Evolutionary conservation across 768 basidiomycete genomes (phyloP).

Genomic region (Pleurotus sapidus): DNA sequence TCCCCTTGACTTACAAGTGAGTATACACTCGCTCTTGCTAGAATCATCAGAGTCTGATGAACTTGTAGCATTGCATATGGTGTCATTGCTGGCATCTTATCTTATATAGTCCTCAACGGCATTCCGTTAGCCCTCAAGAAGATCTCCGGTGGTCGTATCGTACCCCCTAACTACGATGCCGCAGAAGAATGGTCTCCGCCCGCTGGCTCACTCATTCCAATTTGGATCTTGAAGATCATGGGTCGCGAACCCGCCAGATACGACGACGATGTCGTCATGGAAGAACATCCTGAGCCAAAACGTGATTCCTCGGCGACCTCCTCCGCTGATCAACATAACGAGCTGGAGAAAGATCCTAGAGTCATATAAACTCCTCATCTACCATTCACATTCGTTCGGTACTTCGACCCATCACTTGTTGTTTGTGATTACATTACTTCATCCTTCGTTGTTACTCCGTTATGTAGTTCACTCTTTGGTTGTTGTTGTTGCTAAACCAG

Average conservation of each 20-base stretch:
- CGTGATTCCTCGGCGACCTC: not conserved
- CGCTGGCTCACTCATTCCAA: conserved; percentile 64
- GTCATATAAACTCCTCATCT: not conserved
- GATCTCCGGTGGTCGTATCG: conserved; percentile 52
- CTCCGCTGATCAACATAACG: not conserved
- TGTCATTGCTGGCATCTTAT: conserved; percentile 74
- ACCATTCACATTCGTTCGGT: not conserved
- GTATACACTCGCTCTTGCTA: conserved; percentile 15
- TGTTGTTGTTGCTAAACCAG: not conserved
- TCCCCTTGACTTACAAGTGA: conserved; percentile 77
- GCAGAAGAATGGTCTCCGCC: conserved; percentile 73
- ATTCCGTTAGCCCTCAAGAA: conserved; percentile 57
- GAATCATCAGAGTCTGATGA: conserved; percentile 9
- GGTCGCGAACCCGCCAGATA: not conserved
- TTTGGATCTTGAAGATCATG: not conserved
- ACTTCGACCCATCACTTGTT: not conserved
- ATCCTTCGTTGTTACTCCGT: not conserved
- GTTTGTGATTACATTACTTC: not conserved
- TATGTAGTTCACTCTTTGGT: not conserved
- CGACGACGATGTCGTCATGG: not conserved
- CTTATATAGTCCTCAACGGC: conserved; percentile 74
- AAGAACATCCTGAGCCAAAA: not conserved
- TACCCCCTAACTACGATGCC: conserved; percentile 60
- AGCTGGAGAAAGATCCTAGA: not conserved
- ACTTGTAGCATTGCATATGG: conserved; percentile 77